Evolutionary conservation across 2,329 filamentous ascomycete species (phyloP).

Genomic region (Phyllosticta paracitricarpa): DNA sequence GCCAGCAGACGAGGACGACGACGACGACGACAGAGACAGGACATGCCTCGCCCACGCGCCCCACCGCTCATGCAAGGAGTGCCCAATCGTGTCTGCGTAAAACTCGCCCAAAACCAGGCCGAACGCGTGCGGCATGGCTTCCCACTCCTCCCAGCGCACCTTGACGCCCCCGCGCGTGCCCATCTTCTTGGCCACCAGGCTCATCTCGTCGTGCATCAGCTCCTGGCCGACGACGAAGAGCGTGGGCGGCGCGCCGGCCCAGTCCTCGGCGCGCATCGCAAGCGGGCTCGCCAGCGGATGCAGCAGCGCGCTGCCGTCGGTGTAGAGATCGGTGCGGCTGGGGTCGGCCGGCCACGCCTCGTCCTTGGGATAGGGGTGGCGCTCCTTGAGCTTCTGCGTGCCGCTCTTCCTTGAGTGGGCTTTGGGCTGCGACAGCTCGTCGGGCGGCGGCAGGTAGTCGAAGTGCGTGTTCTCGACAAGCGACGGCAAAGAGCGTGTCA

Average conservation of each 20-base stretch:
- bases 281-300: constrained; percentile 63
- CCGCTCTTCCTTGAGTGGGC: constrained; percentile 13
- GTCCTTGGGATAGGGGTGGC: constrained; percentile 36
- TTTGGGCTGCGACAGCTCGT: constrained; percentile 21
- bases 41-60: constrained; percentile 23
- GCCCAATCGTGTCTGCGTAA: constrained; percentile 17
- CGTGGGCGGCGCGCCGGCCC: constrained; percentile 54
- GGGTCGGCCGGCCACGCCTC: constrained; percentile 36
- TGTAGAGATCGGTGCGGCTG: constrained; percentile 39
- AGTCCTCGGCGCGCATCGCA: constrained; percentile 39
- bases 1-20: too few relatives aligned
- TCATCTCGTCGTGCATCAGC: constrained; percentile 57
- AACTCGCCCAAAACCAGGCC: constrained; percentile 31
- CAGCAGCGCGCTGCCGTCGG: constrained; percentile 31
- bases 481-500: constrained; percentile 53
- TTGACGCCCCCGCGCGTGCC: constrained; percentile 43
- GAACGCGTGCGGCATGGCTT: constrained; percentile 72
- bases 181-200: constrained; percentile 49
- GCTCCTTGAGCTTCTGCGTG: constrained; percentile 11
- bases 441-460: constrained; percentile 52
- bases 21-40: constrained; percentile 12
- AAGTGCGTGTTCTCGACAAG: constrained; percentile 43
- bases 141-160: constrained; percentile 61
- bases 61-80: constrained; percentile 26
- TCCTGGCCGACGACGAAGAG: constrained; percentile 64